A percentile compares a stretch with the other conserved stretches of the same genome.
phyloP scores from a whole-genome alignment of 768 basidiomycete genomes.

The Podaxis sp. region DNA sequence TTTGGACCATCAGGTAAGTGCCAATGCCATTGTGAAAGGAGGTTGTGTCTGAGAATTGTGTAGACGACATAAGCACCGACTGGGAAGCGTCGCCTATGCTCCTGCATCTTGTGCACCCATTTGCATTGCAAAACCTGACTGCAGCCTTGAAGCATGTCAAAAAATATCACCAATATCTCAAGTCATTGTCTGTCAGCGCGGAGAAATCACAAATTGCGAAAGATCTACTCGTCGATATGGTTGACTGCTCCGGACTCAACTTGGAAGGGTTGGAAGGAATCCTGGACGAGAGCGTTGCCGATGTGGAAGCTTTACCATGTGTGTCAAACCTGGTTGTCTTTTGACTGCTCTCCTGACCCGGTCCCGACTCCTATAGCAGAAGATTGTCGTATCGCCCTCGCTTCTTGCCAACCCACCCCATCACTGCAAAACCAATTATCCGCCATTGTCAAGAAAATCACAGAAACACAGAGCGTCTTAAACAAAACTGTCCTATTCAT shows the following conservation, averaged over 20 bases:
- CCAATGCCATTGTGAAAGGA: too few species aligned
- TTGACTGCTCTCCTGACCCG: not conserved
- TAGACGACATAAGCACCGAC: not conserved
- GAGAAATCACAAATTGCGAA: constrained; percentile 65
- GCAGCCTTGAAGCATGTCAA: constrained; percentile 52
- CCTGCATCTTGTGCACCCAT: constrained; percentile 61
- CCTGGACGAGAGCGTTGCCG: constrained; percentile 34
- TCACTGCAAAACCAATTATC: constrained; percentile 39
- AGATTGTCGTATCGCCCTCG: constrained; percentile 47
- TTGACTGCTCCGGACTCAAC: constrained; percentile 64
- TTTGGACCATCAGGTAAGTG: constrained; percentile 12
- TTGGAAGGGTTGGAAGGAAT: constrained; percentile 45
- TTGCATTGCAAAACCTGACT: constrained; percentile 46
- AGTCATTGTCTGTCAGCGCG: constrained; percentile 47
- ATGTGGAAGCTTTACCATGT: constrained; percentile 31
- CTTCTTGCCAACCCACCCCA: constrained; percentile 53
- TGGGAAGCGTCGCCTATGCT: constrained; percentile 26
- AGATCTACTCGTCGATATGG: constrained; percentile 54
- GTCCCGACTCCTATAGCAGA: constrained; percentile 34
- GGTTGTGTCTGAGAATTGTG: not conserved
- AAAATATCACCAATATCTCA: constrained; percentile 50
- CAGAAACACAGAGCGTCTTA: constrained; percentile 40
- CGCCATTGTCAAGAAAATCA: constrained; percentile 42
- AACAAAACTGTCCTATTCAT: constrained; percentile 69
- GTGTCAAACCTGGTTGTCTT: not conserved